A percentile compares a stretch with the other conserved stretches of the same genome.
Conservation (phyloP, 2,329 filamentous ascomycete genomes). For the Lasiodiplodia hormozganensis region DNA sequence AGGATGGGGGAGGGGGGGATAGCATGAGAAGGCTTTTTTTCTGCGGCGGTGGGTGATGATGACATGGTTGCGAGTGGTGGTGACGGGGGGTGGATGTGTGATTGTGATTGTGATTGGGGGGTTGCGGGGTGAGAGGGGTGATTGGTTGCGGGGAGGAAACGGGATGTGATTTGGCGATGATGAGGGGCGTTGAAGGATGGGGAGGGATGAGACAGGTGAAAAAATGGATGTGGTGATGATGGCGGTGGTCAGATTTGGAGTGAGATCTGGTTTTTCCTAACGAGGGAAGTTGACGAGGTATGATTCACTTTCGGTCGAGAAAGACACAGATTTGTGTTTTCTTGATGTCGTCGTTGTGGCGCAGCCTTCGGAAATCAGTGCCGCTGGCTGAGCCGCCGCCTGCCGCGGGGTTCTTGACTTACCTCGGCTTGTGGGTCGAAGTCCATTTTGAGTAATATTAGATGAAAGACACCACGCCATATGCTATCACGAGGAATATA, state of each 20-base stretch:
- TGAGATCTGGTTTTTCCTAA: no score
- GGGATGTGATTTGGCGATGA: no score
- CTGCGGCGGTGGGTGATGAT: neutral
- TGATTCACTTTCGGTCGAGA: neutral
- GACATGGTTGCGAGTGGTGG: neutral
- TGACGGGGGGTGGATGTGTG: neutral
- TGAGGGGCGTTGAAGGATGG: no score
- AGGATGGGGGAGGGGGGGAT: neutral
- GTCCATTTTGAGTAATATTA: neutral
- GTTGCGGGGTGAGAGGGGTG: no score
- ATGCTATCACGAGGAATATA: no score
- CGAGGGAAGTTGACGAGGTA: no score
- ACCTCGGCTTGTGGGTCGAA: conserved; percentile 7
- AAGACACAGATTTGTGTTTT: neutral
- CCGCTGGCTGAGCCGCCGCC: neutral
- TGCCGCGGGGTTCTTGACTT: neutral
- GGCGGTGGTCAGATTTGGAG: no score
- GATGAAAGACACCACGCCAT: neutral
- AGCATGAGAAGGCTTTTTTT: neutral
- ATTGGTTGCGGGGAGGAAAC: no score
- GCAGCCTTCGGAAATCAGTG: neutral
- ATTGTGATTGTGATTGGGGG: no score
- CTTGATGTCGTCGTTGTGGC: neutral
- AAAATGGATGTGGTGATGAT: no score
- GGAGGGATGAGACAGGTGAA: no score